Percentiles rank a stretch among this genome's conserved stretches.
Evolutionary conservation across 2,329 filamentous ascomycete genomes (phyloP).

Genomic region (Pseudogymnoascus sp.): DNA sequence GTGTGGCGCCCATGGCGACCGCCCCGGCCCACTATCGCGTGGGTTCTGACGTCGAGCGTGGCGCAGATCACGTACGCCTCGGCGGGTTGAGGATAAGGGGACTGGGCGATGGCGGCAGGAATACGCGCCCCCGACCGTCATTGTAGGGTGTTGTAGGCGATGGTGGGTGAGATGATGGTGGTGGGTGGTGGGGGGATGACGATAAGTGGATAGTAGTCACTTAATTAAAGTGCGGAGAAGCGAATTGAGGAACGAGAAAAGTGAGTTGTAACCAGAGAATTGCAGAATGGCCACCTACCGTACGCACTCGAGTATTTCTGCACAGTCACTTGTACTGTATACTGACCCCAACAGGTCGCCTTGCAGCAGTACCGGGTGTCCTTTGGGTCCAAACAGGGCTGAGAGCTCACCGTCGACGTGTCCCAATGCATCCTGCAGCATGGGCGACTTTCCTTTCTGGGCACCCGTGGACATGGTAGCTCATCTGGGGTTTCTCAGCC

Average conservation of each 20-base stretch:
- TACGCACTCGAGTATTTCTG: not conserved
- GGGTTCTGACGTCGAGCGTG: not conserved
- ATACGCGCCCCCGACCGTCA: not conserved
- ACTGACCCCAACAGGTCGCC: not conserved
- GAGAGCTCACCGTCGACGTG: not conserved
- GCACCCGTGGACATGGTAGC: not conserved
- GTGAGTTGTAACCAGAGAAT: not conserved
- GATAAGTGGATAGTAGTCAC: constrained; percentile 2
- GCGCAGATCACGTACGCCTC: not conserved
- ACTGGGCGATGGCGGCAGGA: not conserved
- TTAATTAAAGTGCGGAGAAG: not conserved
- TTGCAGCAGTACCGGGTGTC: not conserved
- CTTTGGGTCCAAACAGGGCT: not conserved
- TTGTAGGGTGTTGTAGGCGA: not conserved
- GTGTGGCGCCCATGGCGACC: not conserved
- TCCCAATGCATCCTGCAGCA: not conserved
- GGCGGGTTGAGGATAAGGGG: not conserved
- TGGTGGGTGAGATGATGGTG: not conserved
- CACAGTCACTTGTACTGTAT: not conserved
- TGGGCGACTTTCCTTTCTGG: not conserved
- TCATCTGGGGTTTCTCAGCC: not conserved
- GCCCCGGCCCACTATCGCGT: not conserved
- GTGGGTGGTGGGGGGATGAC: not conserved
- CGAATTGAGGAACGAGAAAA: not conserved
- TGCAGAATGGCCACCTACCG: not conserved